Percentiles rank a stretch among this genome's conserved stretches.
These are phyloP conservation scores for Ceratocystiopsis brevicomis DNA, from an alignment of 2,329 filamentous ascomycete genomes.

Conservation along the genomic window DNA sequence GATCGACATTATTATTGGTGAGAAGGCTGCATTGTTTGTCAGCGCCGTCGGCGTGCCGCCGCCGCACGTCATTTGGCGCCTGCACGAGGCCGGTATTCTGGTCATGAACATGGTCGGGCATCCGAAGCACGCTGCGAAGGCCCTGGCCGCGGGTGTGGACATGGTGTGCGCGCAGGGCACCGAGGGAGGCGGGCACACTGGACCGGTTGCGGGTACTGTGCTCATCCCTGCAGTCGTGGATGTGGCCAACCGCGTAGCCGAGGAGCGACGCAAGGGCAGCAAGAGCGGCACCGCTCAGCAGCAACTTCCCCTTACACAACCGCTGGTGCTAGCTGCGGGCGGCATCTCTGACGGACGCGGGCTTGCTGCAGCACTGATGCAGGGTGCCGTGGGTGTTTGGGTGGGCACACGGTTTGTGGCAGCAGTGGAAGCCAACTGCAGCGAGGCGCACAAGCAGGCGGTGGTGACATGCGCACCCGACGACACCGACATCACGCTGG, in stretches of 20 bases:
- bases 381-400: constrained; percentile 80
- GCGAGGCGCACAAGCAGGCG: constrained; percentile 62
- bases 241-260: constrained; percentile 49
- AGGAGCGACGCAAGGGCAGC: not conserved
- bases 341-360: constrained; percentile 70
- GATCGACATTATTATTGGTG: constrained; percentile 68
- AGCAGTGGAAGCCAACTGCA: constrained; percentile 60
- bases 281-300: not conserved
- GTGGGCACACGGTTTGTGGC: constrained; percentile 89
- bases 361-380: constrained; percentile 66
- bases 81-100: constrained; percentile 64
- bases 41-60: constrained; percentile 78
- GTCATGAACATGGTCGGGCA: constrained; percentile 98
- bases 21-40: constrained; percentile 73
- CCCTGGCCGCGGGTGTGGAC: constrained; percentile 70
- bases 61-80: constrained; percentile 46
- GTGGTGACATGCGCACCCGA: constrained; percentile 64
- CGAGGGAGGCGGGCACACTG: constrained; percentile 86
- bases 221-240: constrained; percentile 77
- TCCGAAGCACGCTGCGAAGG: constrained; percentile 79
- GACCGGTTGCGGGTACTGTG: constrained; percentile 69
- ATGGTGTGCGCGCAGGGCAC: constrained; percentile 84
- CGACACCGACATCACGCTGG: constrained; percentile 66
- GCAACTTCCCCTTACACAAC: constrained; percentile 14
- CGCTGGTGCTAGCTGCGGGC: constrained; percentile 74